These are phyloP conservation scores for Macrocybe sp. DNA, from an alignment of 1,284 basidiomycete species.

Conservation along the genomic window DNA sequence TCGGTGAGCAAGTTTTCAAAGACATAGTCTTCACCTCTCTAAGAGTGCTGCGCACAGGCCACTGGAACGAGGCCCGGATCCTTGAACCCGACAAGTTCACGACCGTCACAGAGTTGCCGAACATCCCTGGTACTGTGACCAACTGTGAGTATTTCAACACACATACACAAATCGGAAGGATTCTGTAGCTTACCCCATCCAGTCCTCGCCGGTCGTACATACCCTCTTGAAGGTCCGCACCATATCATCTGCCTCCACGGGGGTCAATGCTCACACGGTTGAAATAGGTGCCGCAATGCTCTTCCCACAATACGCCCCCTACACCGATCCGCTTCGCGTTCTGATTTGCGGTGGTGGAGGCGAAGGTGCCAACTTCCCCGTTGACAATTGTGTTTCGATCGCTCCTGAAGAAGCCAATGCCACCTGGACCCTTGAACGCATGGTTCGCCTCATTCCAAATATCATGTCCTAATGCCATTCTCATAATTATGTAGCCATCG, in stretches of 20 bases:
- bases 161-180: background rate
- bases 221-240: conserved; percentile 57
- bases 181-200: background rate
- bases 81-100: conserved; percentile 59
- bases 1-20: conserved; percentile 37
- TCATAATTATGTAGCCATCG: conserved; percentile 46
- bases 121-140: conserved; percentile 72
- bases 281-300: conserved; percentile 50
- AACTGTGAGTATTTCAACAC: conserved; percentile 35
- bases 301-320: conserved; percentile 65
- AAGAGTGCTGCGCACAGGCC: conserved; percentile 33
- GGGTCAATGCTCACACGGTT: background rate
- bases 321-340: conserved; percentile 63
- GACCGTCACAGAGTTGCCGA: conserved; percentile 56
- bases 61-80: conserved; percentile 78
- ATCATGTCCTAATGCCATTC: background rate
- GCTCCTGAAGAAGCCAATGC: conserved; percentile 54
- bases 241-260: background rate
- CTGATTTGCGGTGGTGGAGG: conserved; percentile 77
- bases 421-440: conserved; percentile 65
- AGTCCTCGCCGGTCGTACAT: conserved; percentile 68
- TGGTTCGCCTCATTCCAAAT: conserved; percentile 40
- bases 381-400: conserved; percentile 70
- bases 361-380: conserved; percentile 42
- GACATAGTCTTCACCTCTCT: background rate